Conservation (phyloP, 257 asterid species). For the Eustoma russellianum region DNA sequence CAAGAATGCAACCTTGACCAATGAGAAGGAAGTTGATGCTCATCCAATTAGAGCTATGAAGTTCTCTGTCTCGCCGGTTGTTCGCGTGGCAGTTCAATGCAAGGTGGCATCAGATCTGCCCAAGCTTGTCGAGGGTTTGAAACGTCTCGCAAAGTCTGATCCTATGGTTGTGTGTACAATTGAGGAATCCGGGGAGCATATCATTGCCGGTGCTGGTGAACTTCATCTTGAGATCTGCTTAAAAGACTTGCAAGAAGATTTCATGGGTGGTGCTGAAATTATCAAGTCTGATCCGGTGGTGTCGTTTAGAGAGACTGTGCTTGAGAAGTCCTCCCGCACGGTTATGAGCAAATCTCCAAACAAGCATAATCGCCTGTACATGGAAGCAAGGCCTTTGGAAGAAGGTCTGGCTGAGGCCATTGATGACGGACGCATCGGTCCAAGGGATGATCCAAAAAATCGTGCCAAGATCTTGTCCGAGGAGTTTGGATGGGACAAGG, state of each 20-base stretch:
- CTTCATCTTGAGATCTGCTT: constrained; percentile 33
- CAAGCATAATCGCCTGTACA: constrained; percentile 35
- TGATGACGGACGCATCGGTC: constrained; percentile 33
- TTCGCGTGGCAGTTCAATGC: constrained; percentile 41
- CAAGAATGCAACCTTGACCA: constrained; percentile 33
- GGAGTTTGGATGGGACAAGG: constrained; percentile 39
- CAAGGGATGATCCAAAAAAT: constrained; percentile 26
- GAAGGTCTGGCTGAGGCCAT: constrained; percentile 37
- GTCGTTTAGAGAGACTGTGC: constrained; percentile 29
- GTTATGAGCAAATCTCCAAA: constrained; percentile 37
- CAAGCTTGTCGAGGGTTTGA: constrained; percentile 44
- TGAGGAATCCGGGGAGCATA: constrained; percentile 38
- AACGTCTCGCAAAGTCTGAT: constrained; percentile 33
- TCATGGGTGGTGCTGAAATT: constrained; percentile 34
- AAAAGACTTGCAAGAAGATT: constrained; percentile 31
- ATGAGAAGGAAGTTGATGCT: constrained; percentile 33
- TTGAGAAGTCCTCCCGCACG: constrained; percentile 25
- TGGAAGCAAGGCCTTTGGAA: constrained; percentile 35
- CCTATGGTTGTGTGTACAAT: constrained; percentile 37
- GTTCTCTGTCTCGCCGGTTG: constrained; percentile 38
- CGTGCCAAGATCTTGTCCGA: constrained; percentile 28
- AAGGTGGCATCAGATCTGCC: constrained; percentile 44
- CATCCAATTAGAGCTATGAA: constrained; percentile 34
- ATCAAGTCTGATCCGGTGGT: constrained; percentile 26
- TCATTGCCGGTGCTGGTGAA: constrained; percentile 38